Evolutionary conservation across 2,329 filamentous ascomycete species (phyloP).

Genomic region (Calcarisporium arbuscula): DNA sequence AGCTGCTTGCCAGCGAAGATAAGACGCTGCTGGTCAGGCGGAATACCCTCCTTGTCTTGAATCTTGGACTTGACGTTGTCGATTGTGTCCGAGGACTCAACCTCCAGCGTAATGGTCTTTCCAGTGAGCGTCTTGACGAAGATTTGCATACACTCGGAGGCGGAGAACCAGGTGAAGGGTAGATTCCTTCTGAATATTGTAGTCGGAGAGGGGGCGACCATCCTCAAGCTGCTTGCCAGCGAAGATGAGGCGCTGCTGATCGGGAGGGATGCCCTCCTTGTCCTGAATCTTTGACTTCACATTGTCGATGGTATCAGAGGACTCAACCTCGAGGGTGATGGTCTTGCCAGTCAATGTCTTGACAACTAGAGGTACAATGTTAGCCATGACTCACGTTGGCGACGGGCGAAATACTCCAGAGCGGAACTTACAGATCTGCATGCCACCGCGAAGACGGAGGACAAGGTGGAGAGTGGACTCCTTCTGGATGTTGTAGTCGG

Average conservation of each 20-base stretch:
- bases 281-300: slow-evolving; percentile 92
- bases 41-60: slow-evolving; percentile 88
- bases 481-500: slow-evolving; percentile 54
- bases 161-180: slow-evolving; percentile 82
- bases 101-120: slow-evolving; percentile 91
- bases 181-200: slow-evolving; percentile 93
- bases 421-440: slow-evolving; percentile 58
- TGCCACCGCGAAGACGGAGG: slow-evolving; percentile 61
- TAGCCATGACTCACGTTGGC: slow-evolving; percentile 6
- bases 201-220: slow-evolving; percentile 81
- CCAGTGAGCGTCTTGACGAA: slow-evolving; percentile 84
- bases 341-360: slow-evolving; percentile 93
- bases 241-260: slow-evolving; percentile 93
- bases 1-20: slow-evolving; percentile 94
- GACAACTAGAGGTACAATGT: slow-evolving; percentile 43
- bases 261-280: slow-evolving; percentile 88
- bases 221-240: slow-evolving; percentile 95
- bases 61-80: slow-evolving; percentile 96
- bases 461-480: slow-evolving; percentile 68
- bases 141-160: slow-evolving; percentile 84
- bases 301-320: slow-evolving; percentile 86
- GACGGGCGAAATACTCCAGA: background rate
- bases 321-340: slow-evolving; percentile 87
- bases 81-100: slow-evolving; percentile 84
- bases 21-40: slow-evolving; percentile 87